Conservation (phyloP, 805 yeast species). For the Wickerhamomyces kurtzmanii region DNA sequence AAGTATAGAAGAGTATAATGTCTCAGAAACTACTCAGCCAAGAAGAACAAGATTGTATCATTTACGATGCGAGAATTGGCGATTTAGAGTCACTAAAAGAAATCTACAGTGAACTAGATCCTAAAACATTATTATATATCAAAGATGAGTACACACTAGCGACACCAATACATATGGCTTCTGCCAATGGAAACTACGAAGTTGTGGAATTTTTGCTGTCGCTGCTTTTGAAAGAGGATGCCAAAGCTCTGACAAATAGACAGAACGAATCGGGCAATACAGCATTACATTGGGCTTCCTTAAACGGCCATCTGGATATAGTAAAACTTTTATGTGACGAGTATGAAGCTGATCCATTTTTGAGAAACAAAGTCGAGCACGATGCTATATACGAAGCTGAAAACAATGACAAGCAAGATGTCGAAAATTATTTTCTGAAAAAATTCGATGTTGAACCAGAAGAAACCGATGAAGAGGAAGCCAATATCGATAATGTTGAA, state of each 20-base stretch:
- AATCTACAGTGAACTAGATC: constrained; percentile 49
- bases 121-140: constrained; percentile 31
- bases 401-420: constrained; percentile 59
- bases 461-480: constrained; percentile 34
- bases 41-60: constrained; percentile 76
- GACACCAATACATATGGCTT: constrained; percentile 89
- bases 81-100: constrained; percentile 69
- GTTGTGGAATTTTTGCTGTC: constrained; percentile 52
- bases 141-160: constrained; percentile 55
- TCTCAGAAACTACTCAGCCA: constrained; percentile 29
- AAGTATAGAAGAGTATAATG: not conserved
- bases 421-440: constrained; percentile 68
- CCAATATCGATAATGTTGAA: constrained; percentile 27
- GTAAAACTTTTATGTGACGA: constrained; percentile 65
- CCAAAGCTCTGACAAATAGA: constrained; percentile 33
- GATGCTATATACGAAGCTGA: constrained; percentile 90
- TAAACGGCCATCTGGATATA: constrained; percentile 71
- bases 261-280: constrained; percentile 85
- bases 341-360: constrained; percentile 72
- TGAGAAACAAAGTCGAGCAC: constrained; percentile 65
- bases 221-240: constrained; percentile 33
- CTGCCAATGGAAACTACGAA: constrained; percentile 85
- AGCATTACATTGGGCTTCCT: constrained; percentile 93
- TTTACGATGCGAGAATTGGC: constrained; percentile 81
- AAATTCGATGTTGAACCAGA: constrained; percentile 62